Base-by-base conservation (phyloP, 495 filamentous ascomycete species). In the Hypoxylon lienhwacheense region DNA sequence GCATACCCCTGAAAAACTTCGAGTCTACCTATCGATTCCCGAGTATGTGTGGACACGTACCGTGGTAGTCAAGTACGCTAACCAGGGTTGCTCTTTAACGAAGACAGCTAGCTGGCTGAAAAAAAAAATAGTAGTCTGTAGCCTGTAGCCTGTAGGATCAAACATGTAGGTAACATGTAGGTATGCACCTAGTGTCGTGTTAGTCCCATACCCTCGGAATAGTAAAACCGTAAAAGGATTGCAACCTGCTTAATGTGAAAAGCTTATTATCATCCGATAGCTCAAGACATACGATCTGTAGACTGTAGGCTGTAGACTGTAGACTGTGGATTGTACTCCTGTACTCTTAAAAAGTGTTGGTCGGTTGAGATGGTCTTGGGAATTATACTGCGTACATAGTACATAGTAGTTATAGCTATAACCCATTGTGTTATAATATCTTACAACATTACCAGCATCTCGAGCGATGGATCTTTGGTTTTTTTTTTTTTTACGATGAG, bases 11-110 rank as follows among this genome's bases (percentile, higher is more conserved):
- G 46, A 31, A 22, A 20, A 12, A 34, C 14, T 40, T 15, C n/a
- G n/a, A 25, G 42, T 47, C 40, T 52, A 50, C 46, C 35, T 32
- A 36, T 33, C n/a, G n/a, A n/a, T n/a, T n/a, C n/a, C n/a, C n/a
- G n/a, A n/a, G n/a, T n/a, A n/a, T n/a, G n/a, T n/a, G n/a, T n/a
- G n/a, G n/a, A n/a, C n/a, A n/a, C n/a, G n/a, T n/a, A n/a, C n/a
- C n/a, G 42, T 24, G 40, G 25, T 11, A 16, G 22, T 12, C 19
- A 17, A 33, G 41, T 37, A 39, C 47, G 22, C 19, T 25, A 45
- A 41, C 41, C 15, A 46, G 11, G 44, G 26, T 34, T 11, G 22
- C 29, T 44, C 14, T 43, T n/a, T 5, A 46, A 24, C 11, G 4
- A 46, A 24, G 10, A 39, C 26, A 2, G 37, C 34, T 8, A 40